Percentiles rank a stretch among this genome's conserved stretches.
Conservation (phyloP, 768 basidiomycete genomes). For the Psilocybe tampanensis region DNA sequence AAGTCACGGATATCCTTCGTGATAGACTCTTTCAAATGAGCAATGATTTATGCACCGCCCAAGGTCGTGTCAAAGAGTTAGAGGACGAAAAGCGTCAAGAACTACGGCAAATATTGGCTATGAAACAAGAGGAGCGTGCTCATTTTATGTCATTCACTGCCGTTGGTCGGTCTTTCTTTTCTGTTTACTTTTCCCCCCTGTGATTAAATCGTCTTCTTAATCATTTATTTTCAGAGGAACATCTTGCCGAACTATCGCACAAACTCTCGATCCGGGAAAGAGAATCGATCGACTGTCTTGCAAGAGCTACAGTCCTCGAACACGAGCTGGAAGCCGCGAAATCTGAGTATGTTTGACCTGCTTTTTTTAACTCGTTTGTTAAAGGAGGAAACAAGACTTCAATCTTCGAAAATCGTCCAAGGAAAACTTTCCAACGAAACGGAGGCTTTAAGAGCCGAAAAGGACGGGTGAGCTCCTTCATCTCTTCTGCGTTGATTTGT, state of each 20-base stretch:
- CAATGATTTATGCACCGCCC: constrained; percentile 33
- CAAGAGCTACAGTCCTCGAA: constrained; percentile 23
- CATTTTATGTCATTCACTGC: constrained; percentile 14
- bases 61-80: constrained; percentile 34
- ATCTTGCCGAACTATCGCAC: constrained; percentile 24
- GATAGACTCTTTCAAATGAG: constrained; percentile 39
- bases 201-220: not conserved
- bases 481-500: not conserved
- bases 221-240: constrained; percentile 19
- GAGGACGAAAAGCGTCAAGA: constrained; percentile 32
- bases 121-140: constrained; percentile 14
- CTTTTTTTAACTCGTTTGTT: not conserved
- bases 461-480: constrained; percentile 21
- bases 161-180: constrained; percentile 14
- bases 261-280: constrained; percentile 29
- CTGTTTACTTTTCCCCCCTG: not conserved
- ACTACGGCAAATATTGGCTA: constrained; percentile 20
- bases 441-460: constrained; percentile 13
- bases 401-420: constrained; percentile 6
- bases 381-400: constrained; percentile 10
- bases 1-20: constrained; percentile 40
- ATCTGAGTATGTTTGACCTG: constrained; percentile 16
- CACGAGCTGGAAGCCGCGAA: constrained; percentile 21
- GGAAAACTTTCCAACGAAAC: constrained; percentile 15
- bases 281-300: constrained; percentile 27